phyloP scores from a whole-genome alignment of 768 basidiomycete genomes.

The Termitomyces sp. region DNA sequence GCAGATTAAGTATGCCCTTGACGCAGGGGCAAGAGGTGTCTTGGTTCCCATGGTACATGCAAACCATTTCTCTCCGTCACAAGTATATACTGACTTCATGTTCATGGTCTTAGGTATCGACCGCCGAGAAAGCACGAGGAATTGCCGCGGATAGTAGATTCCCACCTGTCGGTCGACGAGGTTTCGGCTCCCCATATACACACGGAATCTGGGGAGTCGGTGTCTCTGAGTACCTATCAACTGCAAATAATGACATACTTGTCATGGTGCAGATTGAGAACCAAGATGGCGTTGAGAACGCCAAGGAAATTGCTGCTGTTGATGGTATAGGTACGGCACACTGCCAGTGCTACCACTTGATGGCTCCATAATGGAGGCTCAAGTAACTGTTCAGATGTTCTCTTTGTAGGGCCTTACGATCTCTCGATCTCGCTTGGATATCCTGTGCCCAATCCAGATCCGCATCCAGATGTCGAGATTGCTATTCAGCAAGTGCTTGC shows the following conservation, averaged over 20 bases:
- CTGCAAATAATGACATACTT: constrained; percentile 49
- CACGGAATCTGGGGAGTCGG: constrained; percentile 52
- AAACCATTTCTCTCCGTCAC: neutral
- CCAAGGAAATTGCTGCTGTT: constrained; percentile 52
- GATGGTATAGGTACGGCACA: constrained; percentile 47
- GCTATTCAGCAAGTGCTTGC: constrained; percentile 49
- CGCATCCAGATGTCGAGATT: constrained; percentile 57
- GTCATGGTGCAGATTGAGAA: constrained; percentile 69
- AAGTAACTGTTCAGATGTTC: constrained; percentile 21
- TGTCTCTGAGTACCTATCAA: constrained; percentile 41
- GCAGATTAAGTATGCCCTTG: constrained; percentile 70
- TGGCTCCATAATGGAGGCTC: neutral
- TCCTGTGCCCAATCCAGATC: constrained; percentile 56
- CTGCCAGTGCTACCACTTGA: too few species aligned
- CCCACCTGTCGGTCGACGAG: constrained; percentile 56
- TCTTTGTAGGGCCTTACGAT: constrained; percentile 59
- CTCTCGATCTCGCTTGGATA: constrained; percentile 59
- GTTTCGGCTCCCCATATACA: constrained; percentile 61
- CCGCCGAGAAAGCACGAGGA: constrained; percentile 48
- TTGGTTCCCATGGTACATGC: constrained; percentile 59
- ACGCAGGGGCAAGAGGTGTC: constrained; percentile 60
- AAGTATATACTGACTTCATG: neutral
- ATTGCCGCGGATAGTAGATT: constrained; percentile 54
- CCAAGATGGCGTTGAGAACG: constrained; percentile 49
- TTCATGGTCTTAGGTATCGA: constrained; percentile 38